Evolutionary conservation across 306 rosid genomes (phyloP), one percentile per base, ranked within the genome.

Genomic region (Dryas octopetala): DNA sequence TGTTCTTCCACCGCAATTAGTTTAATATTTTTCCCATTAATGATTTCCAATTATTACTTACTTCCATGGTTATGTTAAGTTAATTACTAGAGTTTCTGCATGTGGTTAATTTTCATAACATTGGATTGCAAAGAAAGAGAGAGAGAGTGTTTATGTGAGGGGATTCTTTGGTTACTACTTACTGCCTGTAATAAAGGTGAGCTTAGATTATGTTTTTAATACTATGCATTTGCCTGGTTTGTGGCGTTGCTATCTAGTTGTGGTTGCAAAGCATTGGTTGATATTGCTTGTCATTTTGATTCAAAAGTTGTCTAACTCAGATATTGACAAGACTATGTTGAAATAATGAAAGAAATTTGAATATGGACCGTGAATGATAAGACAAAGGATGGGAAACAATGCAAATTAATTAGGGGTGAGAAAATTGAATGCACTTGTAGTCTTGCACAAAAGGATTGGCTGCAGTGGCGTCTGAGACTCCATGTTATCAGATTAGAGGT

Each of bases 161-260:
- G 48, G 45, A 78, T 78, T 78, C 73, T 68, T 82, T 62, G 79
- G 76, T 74, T 66, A 62, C 74, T 62, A 40, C 78, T 74, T 66
- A 62, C 74, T 62, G 47, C 78, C 49, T 78, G 50, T 26, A 82
- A 81, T 81, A 78, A 68, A 16, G 23, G 48, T 57, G 28, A 68
- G 59, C 14, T 68, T 72, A 45, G 75, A 54, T 66, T 81, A 38
- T 57, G 48, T 75, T 63, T 70, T 16, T 60, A 16, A 67, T 66
- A 26, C 23, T 43, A n/a, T 61, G 41, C 32, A 19, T 62, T 28
- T 41, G 5, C 45, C 9, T 12, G 46, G 45, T 26, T 15, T 50
- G n/a, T 65, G 70, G 15, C 8, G 15, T 41, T 63, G 7, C 55
- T 44, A 7, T 32, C 32, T 47, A 28, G 32, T 28, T 28, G 32